Evolutionary conservation across 2,329 filamentous ascomycete genomes (phyloP).

Genomic region (Grosmannia huntii): DNA sequence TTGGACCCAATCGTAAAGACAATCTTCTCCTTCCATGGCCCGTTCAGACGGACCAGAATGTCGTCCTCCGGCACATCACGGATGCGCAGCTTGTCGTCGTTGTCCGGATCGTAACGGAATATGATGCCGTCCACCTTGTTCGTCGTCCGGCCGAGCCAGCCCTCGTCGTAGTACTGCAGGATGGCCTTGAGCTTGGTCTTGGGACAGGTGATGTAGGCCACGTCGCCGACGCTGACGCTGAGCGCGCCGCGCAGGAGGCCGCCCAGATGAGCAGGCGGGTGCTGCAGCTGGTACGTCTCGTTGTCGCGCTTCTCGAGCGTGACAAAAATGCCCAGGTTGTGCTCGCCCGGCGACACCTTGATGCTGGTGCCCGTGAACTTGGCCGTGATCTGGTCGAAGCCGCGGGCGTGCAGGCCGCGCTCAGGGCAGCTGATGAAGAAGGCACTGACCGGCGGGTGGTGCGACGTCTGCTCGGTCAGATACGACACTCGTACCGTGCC

Average conservation of each 20-base stretch:
- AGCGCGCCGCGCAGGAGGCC: constrained; percentile 79
- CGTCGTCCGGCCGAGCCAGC: constrained; percentile 83
- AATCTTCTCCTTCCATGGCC: constrained; percentile 69
- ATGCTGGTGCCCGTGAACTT: constrained; percentile 96
- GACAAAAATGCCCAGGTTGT: constrained; percentile 94
- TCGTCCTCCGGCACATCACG: constrained; percentile 81
- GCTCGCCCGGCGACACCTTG: constrained; percentile 79
- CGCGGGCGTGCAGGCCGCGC: constrained; percentile 73
- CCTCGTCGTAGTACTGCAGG: constrained; percentile 84
- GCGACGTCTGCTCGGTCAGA: constrained; percentile 93
- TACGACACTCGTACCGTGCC: constrained; percentile 70
- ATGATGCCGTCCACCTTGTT: constrained; percentile 86
- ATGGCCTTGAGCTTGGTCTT: constrained; percentile 86
- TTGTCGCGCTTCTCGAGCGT: constrained; percentile 65
- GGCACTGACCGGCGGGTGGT: constrained; percentile 93
- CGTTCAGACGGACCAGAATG: constrained; percentile 68
- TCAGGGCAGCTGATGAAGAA: constrained; percentile 90
- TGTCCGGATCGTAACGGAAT: constrained; percentile 79
- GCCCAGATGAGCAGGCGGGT: constrained; percentile 85
- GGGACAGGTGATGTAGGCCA: constrained; percentile 79
- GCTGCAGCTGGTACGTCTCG: constrained; percentile 90
- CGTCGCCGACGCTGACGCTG: constrained; percentile 80
- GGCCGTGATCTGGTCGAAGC: constrained; percentile 91
- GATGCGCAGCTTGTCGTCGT: constrained; percentile 66
- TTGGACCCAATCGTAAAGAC: constrained; percentile 48